A percentile compares a stretch with the other conserved stretches of the same genome.
Conservation (phyloP, 805 yeast genomes). For the Starmerella asiatica region DNA sequence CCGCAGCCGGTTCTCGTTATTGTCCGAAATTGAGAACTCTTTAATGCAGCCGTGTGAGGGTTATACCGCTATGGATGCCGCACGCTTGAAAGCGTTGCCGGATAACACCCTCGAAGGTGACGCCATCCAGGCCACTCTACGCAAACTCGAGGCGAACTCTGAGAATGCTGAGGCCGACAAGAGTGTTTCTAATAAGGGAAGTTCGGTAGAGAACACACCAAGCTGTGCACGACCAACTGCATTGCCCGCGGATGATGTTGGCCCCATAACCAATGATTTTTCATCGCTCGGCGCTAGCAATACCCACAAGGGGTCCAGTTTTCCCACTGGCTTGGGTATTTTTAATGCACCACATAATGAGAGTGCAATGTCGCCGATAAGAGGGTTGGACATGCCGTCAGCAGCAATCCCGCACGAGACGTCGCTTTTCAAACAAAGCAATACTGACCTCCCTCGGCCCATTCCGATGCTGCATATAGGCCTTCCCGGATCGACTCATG, state of each 20-base stretch:
- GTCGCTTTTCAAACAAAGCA: background rate
- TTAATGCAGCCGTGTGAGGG: conserved; percentile 29
- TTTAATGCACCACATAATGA: background rate
- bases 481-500: conserved; percentile 33
- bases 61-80: conserved; percentile 44
- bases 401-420: background rate
- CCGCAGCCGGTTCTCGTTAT: conserved; percentile 14
- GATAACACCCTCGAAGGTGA: conserved; percentile 58
- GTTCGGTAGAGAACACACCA: too few relatives aligned
- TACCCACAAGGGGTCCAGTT: background rate
- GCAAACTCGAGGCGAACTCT: conserved; percentile 60
- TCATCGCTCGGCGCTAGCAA: conserved; percentile 1
- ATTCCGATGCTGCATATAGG: conserved; percentile 12
- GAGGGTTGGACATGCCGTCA: too few relatives aligned
- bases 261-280: too few relatives aligned
- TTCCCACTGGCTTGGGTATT: background rate
- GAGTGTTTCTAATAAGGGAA: too few relatives aligned
- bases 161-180: background rate
- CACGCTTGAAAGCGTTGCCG: conserved; percentile 70
- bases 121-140: conserved; percentile 61
- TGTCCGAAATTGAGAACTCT: conserved; percentile 21
- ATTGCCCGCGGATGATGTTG: conserved; percentile 1
- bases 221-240: too few relatives aligned
- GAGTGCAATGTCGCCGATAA: too few relatives aligned
- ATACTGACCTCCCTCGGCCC: conserved; percentile 17